phyloP scores from a whole-genome alignment of 345 rosid genomes.

The Boechera stricta region DNA sequence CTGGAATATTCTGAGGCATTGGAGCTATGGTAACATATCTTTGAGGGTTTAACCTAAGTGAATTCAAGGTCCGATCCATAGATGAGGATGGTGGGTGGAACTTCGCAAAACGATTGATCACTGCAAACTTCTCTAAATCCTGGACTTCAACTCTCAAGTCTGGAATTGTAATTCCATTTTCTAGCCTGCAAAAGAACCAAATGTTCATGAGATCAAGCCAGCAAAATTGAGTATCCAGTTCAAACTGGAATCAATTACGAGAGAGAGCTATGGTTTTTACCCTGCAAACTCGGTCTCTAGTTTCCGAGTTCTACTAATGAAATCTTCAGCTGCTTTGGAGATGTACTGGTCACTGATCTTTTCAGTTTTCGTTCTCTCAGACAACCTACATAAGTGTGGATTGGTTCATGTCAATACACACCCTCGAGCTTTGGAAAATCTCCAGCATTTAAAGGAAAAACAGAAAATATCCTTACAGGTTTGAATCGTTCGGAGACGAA shows the following conservation, averaged over 20 bases:
- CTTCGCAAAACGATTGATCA: slow-evolving; percentile 92
- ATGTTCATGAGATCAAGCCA: slow-evolving; percentile 28
- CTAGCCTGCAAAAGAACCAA: slow-evolving; percentile 61
- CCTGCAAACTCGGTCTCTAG: slow-evolving; percentile 67
- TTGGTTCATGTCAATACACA: not conserved
- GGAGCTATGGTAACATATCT: slow-evolving; percentile 88
- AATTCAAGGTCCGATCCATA: slow-evolving; percentile 46
- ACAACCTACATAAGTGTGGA: slow-evolving; percentile 44
- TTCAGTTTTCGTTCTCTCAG: slow-evolving; percentile 54
- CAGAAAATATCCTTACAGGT: slow-evolving; percentile 55
- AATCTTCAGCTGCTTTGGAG: slow-evolving; percentile 67
- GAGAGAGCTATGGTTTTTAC: slow-evolving; percentile 45
- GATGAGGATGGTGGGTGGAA: slow-evolving; percentile 72
- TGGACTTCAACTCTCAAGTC: slow-evolving; percentile 85
- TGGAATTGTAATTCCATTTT: slow-evolving; percentile 61
- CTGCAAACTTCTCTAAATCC: slow-evolving; percentile 77
- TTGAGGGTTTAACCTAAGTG: slow-evolving; percentile 64
- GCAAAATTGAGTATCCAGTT: not conserved
- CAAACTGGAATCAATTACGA: not conserved
- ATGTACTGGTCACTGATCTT: slow-evolving; percentile 58
- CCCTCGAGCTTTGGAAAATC: not conserved
- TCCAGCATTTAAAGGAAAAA: not conserved
- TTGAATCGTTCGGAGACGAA: slow-evolving; percentile 45
- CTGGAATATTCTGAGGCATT: slow-evolving; percentile 88
- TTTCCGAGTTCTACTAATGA: slow-evolving; percentile 56